Conservation (phyloP, 2,329 filamentous ascomycete genomes). For the Domatiomyces catenatus region DNA sequence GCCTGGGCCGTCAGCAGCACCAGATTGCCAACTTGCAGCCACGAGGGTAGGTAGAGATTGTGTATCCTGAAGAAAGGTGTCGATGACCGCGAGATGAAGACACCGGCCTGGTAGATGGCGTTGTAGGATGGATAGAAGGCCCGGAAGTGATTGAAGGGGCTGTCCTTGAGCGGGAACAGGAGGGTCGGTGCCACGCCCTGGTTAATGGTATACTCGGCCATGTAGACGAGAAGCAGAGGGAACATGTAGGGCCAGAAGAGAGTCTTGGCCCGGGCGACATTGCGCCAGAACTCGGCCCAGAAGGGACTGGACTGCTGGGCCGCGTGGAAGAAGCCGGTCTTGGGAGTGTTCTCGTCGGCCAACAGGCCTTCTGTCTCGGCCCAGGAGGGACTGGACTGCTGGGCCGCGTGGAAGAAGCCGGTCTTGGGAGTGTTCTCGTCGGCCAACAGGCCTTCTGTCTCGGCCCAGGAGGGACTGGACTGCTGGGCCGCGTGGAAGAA, state of each 20-base stretch:
- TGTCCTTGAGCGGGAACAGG: constrained; percentile 61
- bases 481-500: constrained; percentile 4
- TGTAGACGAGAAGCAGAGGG: constrained; percentile 78
- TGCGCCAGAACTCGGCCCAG: constrained; percentile 30
- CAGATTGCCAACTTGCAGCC: constrained; percentile 71
- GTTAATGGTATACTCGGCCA: constrained; percentile 96
- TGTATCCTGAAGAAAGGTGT: constrained; percentile 75
- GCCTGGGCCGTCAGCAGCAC: constrained; percentile 59
- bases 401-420: constrained; percentile 2
- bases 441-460: constrained; percentile 21
- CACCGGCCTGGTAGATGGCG: constrained; percentile 85
- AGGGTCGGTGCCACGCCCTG: constrained; percentile 83
- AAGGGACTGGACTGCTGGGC: constrained; percentile 14
- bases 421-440: constrained; percentile 14
- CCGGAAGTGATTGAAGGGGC: constrained; percentile 67
- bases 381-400: constrained; percentile 19
- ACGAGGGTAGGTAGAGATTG: constrained; percentile 62
- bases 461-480: constrained; percentile 21
- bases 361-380: constrained; percentile 21
- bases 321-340: constrained; percentile 3
- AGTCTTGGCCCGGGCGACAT: constrained; percentile 49
- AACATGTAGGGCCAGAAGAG: constrained; percentile 76
- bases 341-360: constrained; percentile 17
- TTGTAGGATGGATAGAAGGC: constrained; percentile 91
- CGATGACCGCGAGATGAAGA: constrained; percentile 85